Evolutionary conservation across 805 yeast species (phyloP).

Genomic region (Yarrowia osloensis): DNA sequence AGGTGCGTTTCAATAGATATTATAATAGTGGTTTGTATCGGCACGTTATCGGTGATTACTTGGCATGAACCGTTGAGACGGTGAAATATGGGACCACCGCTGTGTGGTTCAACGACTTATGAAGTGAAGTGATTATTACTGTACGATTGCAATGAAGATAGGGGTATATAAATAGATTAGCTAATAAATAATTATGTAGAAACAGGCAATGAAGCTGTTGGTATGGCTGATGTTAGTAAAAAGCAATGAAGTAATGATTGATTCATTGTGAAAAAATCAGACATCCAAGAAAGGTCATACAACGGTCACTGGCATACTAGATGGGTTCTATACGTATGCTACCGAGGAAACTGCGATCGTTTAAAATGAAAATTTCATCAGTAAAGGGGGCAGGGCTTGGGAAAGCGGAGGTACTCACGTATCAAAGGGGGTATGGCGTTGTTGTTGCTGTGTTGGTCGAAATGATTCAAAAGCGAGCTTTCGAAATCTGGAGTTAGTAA

Average conservation of each 20-base stretch:
- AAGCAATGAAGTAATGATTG: neutral
- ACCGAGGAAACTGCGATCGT: slow-evolving; percentile 52
- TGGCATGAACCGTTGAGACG: no score
- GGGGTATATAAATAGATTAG: neutral
- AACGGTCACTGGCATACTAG: slow-evolving; percentile 47
- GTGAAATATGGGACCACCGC: no score
- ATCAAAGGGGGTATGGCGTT: neutral
- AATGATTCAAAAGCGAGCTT: neutral
- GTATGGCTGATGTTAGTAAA: slow-evolving; percentile 10
- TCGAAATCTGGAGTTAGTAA: slow-evolving; percentile 31
- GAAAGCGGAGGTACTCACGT: slow-evolving; percentile 18
- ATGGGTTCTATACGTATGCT: slow-evolving; percentile 46
- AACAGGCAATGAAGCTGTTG: neutral
- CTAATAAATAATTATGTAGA: neutral
- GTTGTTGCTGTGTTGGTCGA: neutral
- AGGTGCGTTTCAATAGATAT: no score
- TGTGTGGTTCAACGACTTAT: no score
- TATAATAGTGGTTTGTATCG: no score
- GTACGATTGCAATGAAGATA: no score
- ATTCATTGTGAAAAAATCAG: slow-evolving; percentile 39
- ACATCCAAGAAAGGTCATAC: slow-evolving; percentile 48
- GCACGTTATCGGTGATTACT: no score
- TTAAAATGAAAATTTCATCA: slow-evolving; percentile 34
- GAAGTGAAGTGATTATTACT: no score
- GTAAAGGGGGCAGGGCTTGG: slow-evolving; percentile 4